Conservation (phyloP, 352 stramenopile species). For the Paralagenidium karlingii region DNA sequence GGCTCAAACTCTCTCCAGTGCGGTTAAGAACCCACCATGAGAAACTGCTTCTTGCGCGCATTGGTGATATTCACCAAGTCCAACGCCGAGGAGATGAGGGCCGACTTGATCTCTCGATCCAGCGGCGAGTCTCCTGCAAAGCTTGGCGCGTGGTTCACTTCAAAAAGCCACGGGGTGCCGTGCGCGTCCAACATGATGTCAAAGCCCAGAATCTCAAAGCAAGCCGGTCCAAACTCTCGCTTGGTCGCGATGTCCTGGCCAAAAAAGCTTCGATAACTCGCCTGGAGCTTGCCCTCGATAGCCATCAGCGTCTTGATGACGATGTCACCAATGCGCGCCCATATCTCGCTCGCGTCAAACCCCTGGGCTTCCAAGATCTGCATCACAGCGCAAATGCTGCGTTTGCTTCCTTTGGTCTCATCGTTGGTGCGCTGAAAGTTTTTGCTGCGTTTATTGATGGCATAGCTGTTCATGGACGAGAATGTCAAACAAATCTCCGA, state of each 20-base stretch:
- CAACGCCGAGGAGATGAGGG: constrained; percentile 17
- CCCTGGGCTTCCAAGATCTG: constrained; percentile 12
- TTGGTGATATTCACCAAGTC: constrained; percentile 24
- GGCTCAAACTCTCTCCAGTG: neutral
- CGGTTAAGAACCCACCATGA: too few species aligned
- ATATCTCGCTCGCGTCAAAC: constrained; percentile 12
- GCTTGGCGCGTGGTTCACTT: constrained; percentile 33
- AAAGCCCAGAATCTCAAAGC: constrained; percentile 33
- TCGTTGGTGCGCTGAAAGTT: constrained; percentile 11
- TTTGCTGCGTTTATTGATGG: constrained; percentile 31
- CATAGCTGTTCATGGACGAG: constrained; percentile 12
- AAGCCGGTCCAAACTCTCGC: constrained; percentile 16
- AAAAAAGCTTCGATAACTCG: constrained; percentile 31
- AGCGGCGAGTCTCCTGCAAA: constrained; percentile 26
- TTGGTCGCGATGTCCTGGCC: constrained; percentile 9
- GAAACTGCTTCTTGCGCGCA: constrained; percentile 16
- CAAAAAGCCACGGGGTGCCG: constrained; percentile 25
- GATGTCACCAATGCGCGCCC: constrained; percentile 22
- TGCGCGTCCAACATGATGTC: constrained; percentile 27
- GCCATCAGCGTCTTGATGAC: constrained; percentile 30
- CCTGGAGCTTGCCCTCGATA: constrained; percentile 19
- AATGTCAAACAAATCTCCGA: neutral
- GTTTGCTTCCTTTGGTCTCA: constrained; percentile 20
- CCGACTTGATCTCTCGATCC: constrained; percentile 20
- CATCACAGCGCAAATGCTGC: constrained; percentile 19